These are phyloP conservation scores for Candolleomyces eurysporus DNA, from an alignment of 768 basidiomycete species.

Conservation along the genomic window DNA sequence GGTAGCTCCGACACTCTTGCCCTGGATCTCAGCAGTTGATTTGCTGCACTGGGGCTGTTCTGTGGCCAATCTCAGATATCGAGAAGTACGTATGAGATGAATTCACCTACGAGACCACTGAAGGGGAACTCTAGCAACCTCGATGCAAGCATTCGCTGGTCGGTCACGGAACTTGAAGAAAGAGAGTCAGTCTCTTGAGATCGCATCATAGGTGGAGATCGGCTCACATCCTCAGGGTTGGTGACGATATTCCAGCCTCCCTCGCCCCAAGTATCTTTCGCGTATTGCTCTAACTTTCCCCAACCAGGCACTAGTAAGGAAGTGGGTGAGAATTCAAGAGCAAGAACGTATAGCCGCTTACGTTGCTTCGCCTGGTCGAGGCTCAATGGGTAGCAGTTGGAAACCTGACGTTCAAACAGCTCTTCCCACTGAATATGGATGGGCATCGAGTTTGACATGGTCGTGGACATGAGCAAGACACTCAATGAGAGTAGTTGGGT, in stretches of 20 bases:
- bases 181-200: not conserved
- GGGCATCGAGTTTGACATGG: not conserved
- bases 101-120: not conserved
- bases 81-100: not conserved
- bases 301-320: not conserved
- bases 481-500: not conserved
- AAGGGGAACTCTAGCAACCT: not conserved
- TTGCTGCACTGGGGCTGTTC: not conserved
- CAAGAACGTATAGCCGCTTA: not conserved
- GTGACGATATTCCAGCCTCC: not conserved
- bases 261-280: not conserved
- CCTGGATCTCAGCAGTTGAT: not conserved
- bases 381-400: not conserved
- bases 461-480: not conserved
- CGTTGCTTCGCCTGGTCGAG: not conserved
- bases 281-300: not conserved
- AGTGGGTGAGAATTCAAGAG: not conserved
- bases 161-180: not conserved
- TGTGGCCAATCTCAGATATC: not conserved
- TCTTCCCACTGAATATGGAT: not conserved
- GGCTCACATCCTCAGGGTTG: not conserved
- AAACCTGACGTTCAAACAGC: not conserved
- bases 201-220: not conserved
- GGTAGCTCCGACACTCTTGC: not conserved
- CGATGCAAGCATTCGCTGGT: not conserved